These are phyloP conservation scores for Rhizopus delemar DNA, from an alignment of 371 early-diverging fungal species.

Conservation along the genomic window DNA sequence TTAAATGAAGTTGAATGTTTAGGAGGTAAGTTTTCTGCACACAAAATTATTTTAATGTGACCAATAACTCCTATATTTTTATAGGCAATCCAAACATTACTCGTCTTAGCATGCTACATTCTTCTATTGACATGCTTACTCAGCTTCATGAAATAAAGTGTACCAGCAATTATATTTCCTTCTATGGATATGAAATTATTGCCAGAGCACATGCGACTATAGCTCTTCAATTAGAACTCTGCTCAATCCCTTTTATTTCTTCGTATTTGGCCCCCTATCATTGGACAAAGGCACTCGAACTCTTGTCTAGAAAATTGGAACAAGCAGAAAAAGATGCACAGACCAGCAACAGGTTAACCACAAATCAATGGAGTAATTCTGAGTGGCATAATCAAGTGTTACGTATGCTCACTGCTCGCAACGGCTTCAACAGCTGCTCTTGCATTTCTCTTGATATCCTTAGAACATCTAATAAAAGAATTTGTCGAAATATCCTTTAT, in stretches of 20 bases:
- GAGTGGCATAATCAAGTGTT: constrained; percentile 22
- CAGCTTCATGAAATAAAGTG: constrained; percentile 7
- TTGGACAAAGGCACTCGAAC: constrained; percentile 12
- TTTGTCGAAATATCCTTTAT: constrained; percentile 29
- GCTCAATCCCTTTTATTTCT: constrained; percentile 21
- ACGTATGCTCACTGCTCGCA: constrained; percentile 15
- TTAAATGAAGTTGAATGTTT: constrained; percentile 41
- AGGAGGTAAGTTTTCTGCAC: constrained; percentile 25
- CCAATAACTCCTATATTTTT: neutral
- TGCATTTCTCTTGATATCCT: neutral
- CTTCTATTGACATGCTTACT: constrained; percentile 41
- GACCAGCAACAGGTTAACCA: neutral
- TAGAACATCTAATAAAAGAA: neutral
- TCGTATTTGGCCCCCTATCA: constrained; percentile 3
- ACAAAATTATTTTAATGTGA: too few relatives aligned
- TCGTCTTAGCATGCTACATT: constrained; percentile 33
- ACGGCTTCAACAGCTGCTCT: constrained; percentile 9
- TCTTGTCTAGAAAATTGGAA: neutral
- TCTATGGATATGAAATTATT: constrained; percentile 20
- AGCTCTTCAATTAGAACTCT: constrained; percentile 38
- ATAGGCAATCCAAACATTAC: constrained; percentile 33
- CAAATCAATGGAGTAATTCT: constrained; percentile 11
- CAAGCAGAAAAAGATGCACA: neutral
- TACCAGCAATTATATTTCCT: neutral
- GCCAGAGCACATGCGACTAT: constrained; percentile 35